Evolutionary conservation across 1,284 basidiomycete genomes (phyloP), one percentile per base, ranked within the genome.

Genomic region (Singerocomus rubriflavus): DNA sequence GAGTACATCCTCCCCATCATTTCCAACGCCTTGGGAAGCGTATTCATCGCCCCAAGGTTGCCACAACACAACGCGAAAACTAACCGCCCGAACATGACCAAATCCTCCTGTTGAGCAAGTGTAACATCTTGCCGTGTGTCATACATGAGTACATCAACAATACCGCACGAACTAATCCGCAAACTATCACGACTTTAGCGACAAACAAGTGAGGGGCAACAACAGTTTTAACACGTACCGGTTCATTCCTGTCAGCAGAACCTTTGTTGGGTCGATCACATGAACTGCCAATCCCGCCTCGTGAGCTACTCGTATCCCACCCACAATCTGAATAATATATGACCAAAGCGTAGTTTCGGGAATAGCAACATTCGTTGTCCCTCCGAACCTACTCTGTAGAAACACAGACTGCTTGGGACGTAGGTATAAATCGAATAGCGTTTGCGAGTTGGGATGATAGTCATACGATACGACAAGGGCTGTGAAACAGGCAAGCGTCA

Each of bases 391-490:
- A 26, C 72, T 73, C 48, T 73, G 74, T 40, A 73, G 71, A 55
- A 73, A 76, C 10, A 69, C 62, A 16, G 75, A 69, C 9, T 65
- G 65, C 53, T 78, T 80, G 14, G 75, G 71, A 54, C 82, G 81
- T 55, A 87, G 67, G 58, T 88, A 76, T 17, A 73, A 67, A 44
- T 95, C 92, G 54, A 80, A 88, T 2, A 99, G 77, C 0, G 93
- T 98, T 55, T 85, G 80, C 0, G 93, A 81, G 57, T 88, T 82
- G 0, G 97, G 86, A 63, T 97, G 86, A 66, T 93, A 98, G 51
- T 93, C 86, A 67, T 96, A 97, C 1, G 90, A 92, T 39, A 99
- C 87, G 38, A 99, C 85, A 35, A 99, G 80, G 9, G 96, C 93
- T 96, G 58, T 12, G 30, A 17, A n/a, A 38, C 17, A 26, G 14